phyloP scores from a whole-genome alignment of 2,329 filamentous ascomycete genomes.

The Claviceps spartinae region DNA sequence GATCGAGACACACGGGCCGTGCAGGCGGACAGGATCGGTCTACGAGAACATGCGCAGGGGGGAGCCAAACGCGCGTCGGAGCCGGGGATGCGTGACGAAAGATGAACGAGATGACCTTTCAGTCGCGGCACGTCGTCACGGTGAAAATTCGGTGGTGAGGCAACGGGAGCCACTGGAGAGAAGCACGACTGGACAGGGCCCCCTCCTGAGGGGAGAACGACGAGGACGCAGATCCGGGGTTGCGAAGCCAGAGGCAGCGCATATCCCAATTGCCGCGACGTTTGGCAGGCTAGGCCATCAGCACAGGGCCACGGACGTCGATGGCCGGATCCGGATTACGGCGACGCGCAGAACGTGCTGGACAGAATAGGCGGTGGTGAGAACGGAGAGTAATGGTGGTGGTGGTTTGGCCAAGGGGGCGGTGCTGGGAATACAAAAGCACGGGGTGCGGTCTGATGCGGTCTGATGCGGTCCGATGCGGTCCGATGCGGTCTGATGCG shows the following conservation, averaged over 20 bases:
- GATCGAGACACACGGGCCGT: background rate
- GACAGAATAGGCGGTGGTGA: background rate
- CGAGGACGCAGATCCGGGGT: slow-evolving; percentile 14
- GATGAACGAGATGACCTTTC: background rate
- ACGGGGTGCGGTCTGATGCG: no score
- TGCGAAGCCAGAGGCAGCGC: slow-evolving; percentile 22
- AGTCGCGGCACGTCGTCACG: background rate
- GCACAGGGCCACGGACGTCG: slow-evolving; percentile 13
- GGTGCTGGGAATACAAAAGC: background rate
- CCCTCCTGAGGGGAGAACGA: slow-evolving; percentile 3
- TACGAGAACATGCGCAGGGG: slow-evolving; percentile 7
- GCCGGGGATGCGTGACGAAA: background rate
- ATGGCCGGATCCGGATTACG: slow-evolving; percentile 7
- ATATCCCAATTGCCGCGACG: slow-evolving; percentile 25
- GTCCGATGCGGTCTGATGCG: no score
- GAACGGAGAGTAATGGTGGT: background rate
- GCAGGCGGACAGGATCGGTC: background rate
- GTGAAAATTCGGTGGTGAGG: background rate
- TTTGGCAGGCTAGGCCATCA: slow-evolving; percentile 23
- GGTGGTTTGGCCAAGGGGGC: background rate
- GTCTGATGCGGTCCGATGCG: no score
- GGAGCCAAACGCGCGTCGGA: background rate
- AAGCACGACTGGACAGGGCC: background rate
- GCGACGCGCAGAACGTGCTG: slow-evolving; percentile 1
- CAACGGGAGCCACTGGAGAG: background rate